Evolutionary conservation across 148 eudicot genomes (phyloP), one percentile per base, ranked within the genome.

Genomic region (Fagopyrum homotropicum): DNA sequence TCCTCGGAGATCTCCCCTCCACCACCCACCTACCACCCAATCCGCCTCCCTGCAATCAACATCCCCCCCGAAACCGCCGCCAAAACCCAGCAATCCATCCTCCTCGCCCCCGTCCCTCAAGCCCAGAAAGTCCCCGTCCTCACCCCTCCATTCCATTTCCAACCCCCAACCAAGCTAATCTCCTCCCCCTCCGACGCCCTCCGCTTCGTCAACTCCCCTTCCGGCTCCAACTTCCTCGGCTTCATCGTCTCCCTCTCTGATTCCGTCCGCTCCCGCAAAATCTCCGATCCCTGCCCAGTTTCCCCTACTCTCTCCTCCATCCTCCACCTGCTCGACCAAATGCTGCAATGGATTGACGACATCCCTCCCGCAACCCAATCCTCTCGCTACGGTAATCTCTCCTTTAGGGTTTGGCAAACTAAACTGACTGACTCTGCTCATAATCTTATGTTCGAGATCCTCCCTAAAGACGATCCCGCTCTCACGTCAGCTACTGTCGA

Each of bases 21-120:
- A 0, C 88, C 85, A 0, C 89, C 88, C 0, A 45, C 76, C 68
- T 89, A 93, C 91, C 83, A 85, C 82, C 98, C 97, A 56, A 91
- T 91, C 83, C 93, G 95, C 43, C 64, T 71, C 60, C 95, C 95
- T 3, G 91, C 98, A 75, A 76, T 89, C 60, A 91, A 91, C 80
- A 79, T 91, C 77, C 90, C 94, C 0, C 85, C 89, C 4, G 69
- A 84, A 54, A 40, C 77, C 72, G 78, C 85, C 75, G 66, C 82
- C 80, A 80, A 82, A 40, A 45, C 85, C 10, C 91, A 83, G 43
- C 89, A 91, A 79, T 64, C 90, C 81, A 91, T 93, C 75, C 86
- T 93, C 69, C 90, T 89, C 12, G 83, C 97, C 68, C 97, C 97
- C 0, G 85, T 93, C 73, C 98, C 98, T 0, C 89, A 88, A 52